Evolutionary conservation across 176 grass and related monocot genomes (phyloP), one percentile per base, ranked within the genome.

Genomic region (Lolium rigidum): DNA sequence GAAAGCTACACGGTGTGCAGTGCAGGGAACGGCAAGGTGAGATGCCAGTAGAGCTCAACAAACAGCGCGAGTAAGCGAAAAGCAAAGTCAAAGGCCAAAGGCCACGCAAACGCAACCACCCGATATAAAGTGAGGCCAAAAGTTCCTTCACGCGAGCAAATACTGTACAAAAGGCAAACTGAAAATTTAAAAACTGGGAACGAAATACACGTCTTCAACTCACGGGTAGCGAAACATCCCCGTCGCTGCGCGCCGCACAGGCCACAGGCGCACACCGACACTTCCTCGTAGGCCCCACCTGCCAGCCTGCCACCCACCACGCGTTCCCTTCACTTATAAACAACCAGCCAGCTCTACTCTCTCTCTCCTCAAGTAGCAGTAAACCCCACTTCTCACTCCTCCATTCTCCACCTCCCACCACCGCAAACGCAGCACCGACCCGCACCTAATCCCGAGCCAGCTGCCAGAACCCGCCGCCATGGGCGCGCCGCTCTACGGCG

Each of bases 221-320:
- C 73, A 52, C 73, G 47, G 14, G 73, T 17, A 15, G 25, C 49
- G 48, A 50, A 74, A 5, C 21, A 9, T 11, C 48, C 39, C n/a
- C 77, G 56, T n/a, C 12, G 77, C 77, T 80, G 77, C n/a, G 13
- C 21, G 13, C n/a, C 39, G 48, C n/a, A n/a, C n/a, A n/a, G n/a
- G n/a, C n/a, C 51, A n/a, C n/a, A n/a, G n/a, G n/a, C n/a, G 39
- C 77, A 25, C 68, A 87, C 59, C 70, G 75, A 79, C 87, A 64
- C 65, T 10, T 17, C 0, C 7, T 7, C 1, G 12, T 1, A 1
- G 50, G 63, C 3, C 81, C 87, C 66, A 80, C 82, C 75, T 63
- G 75, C 55, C 81, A 88, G 55, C 75, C 41, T 84, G 59, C 48
- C 28, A 18, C 38, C 80, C 43, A 7, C 85, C 67, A 81, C 84